These are phyloP conservation scores for Mucor lusitanicus DNA, from an alignment of 371 early-diverging fungal species.

Conservation along the genomic window DNA sequence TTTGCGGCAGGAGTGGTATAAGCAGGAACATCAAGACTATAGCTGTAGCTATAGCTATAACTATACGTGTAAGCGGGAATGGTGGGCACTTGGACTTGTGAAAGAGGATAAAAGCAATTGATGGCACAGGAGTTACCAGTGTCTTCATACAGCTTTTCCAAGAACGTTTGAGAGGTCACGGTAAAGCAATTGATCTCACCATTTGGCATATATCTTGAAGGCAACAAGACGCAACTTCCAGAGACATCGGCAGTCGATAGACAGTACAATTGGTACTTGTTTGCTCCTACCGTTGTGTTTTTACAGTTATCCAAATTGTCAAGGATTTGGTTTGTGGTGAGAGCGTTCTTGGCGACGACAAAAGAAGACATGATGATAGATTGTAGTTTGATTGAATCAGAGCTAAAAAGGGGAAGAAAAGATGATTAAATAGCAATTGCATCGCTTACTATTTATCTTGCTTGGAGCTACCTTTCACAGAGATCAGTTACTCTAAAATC, in stretches of 20 bases:
- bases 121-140: slow-evolving; percentile 13
- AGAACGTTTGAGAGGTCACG: slow-evolving; percentile 4
- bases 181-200: slow-evolving; percentile 6
- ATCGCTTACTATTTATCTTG: not conserved
- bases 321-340: not conserved
- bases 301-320: not conserved
- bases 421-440: not conserved
- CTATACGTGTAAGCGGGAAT: not conserved
- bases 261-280: slow-evolving; percentile 13
- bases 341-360: not conserved
- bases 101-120: slow-evolving; percentile 10
- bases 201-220: not conserved
- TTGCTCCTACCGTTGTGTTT: slow-evolving; percentile 10
- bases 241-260: not conserved
- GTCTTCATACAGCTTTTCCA: not conserved
- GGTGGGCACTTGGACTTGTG: not conserved
- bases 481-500: not conserved
- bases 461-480: not conserved
- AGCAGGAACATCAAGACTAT: not conserved
- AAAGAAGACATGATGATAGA: not conserved
- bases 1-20: not conserved
- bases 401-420: not conserved
- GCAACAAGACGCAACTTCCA: slow-evolving; percentile 4
- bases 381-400: not conserved
- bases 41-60: not conserved